Conservation (phyloP, 306 rosid genomes). For the Casuarina glauca region DNA sequence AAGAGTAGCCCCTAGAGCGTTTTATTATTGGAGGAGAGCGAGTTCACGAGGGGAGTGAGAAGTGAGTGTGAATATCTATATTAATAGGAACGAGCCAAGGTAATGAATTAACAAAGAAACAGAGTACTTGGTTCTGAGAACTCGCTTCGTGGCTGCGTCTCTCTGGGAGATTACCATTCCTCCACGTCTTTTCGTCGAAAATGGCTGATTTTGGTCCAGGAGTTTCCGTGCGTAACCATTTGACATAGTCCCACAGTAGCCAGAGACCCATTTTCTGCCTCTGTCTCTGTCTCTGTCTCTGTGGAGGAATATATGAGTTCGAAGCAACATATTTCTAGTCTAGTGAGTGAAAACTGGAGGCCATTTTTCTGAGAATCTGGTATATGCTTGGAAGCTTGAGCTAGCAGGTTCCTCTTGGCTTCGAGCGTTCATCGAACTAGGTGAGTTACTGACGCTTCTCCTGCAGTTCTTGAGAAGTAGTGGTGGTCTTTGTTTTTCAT, state of each 20-base stretch:
- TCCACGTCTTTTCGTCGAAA: background rate
- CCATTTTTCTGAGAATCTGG: background rate
- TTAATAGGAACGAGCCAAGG: background rate
- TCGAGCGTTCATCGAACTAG: background rate
- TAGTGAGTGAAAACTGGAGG: background rate
- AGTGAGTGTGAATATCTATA: background rate
- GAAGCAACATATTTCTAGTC: background rate
- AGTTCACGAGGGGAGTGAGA: background rate
- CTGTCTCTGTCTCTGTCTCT: background rate
- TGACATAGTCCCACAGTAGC: background rate
- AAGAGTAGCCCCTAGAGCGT: background rate
- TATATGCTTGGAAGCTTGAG: background rate
- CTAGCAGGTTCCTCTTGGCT: background rate
- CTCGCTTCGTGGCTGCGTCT: too few relatives aligned
- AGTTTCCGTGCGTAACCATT: background rate
- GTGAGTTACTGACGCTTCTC: background rate
- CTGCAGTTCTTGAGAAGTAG: background rate
- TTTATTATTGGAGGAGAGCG: background rate
- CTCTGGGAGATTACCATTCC: background rate
- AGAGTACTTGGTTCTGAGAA: too few relatives aligned
- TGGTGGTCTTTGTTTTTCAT: background rate
- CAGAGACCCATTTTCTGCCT: background rate
- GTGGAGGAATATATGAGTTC: background rate
- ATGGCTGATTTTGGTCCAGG: background rate
- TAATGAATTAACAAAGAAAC: background rate